phyloP scores from a whole-genome alignment of 2,329 filamentous ascomycete species.

The Cucurbitaria berberidis region DNA sequence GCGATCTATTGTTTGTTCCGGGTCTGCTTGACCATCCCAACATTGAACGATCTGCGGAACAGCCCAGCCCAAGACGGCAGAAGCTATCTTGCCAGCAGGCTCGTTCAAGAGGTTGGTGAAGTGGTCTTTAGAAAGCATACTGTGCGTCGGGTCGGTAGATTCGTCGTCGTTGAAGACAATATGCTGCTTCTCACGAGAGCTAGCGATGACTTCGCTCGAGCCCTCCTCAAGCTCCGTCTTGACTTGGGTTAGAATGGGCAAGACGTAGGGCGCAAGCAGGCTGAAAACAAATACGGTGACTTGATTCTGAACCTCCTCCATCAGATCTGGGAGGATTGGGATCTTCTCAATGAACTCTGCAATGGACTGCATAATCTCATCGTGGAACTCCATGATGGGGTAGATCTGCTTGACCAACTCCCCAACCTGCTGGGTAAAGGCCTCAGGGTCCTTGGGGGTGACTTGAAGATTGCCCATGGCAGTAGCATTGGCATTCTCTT shows the following conservation, averaged over 20 bases:
- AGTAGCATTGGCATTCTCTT: conserved; percentile 74
- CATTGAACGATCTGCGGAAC: conserved; percentile 88
- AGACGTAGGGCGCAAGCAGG: conserved; percentile 84
- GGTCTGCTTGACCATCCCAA: conserved; percentile 82
- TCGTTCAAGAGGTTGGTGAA: conserved; percentile 91
- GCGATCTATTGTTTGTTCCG: conserved; percentile 72
- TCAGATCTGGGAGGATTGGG: conserved; percentile 80
- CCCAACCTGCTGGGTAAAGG: conserved; percentile 78
- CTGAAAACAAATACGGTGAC: conserved; percentile 89
- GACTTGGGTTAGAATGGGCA: conserved; percentile 85
- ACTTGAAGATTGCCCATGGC: conserved; percentile 77
- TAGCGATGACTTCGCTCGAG: conserved; percentile 84
- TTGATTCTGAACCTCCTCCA: conserved; percentile 87
- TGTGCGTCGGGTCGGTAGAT: conserved; percentile 84
- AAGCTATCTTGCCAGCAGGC: conserved; percentile 81
- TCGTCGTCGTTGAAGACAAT: conserved; percentile 83
- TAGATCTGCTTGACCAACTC: conserved; percentile 80
- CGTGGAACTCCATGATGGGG: conserved; percentile 89
- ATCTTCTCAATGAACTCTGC: conserved; percentile 81
- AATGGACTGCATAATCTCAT: conserved; percentile 82
- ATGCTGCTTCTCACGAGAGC: conserved; percentile 81
- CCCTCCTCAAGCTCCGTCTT: conserved; percentile 86
- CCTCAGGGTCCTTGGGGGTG: conserved; percentile 80
- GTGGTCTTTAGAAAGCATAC: conserved; percentile 95
- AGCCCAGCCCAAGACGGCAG: conserved; percentile 79